Conservation (phyloP, 345 rosid genomes). For the Laguncularia racemosa region DNA sequence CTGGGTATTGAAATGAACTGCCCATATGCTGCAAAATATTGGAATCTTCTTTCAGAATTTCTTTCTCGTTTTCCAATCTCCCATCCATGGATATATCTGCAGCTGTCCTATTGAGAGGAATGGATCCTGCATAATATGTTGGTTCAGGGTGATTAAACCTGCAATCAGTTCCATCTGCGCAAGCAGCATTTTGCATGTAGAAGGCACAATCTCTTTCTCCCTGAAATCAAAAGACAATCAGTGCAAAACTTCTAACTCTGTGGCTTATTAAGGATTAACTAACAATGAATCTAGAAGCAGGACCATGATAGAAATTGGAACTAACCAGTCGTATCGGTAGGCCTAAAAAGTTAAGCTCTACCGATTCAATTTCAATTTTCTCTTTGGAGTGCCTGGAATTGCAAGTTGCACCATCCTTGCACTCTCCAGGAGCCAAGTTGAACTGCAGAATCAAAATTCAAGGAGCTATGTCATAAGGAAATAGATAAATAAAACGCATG, state of each 20-base stretch:
- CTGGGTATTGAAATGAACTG: background rate
- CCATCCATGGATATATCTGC: conserved; percentile 4
- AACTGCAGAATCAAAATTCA: conserved; percentile 16
- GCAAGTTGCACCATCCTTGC: conserved; percentile 23
- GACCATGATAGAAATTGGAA: background rate
- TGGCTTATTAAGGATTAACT: background rate
- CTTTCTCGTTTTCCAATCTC: background rate
- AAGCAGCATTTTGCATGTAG: conserved; percentile 54
- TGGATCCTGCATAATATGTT: conserved; percentile 24
- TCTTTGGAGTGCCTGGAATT: conserved; percentile 20
- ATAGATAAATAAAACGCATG: background rate
- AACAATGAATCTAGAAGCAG: background rate
- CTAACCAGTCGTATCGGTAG: conserved; percentile 16
- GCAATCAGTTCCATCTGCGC: conserved; percentile 44
- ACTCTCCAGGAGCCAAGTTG: conserved; percentile 18
- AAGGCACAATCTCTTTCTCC: conserved; percentile 39
- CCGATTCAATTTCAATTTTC: conserved; percentile 7
- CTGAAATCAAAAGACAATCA: conserved; percentile 19
- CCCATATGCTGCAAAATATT: conserved; percentile 4
- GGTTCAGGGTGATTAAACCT: conserved; percentile 58
- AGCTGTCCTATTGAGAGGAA: conserved; percentile 8
- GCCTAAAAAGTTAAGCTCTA: conserved; percentile 10
- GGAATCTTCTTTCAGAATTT: conserved; percentile 6
- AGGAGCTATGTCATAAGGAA: background rate
- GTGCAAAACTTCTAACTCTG: background rate